Percentiles rank a stretch among this genome's conserved stretches.
Conservation (phyloP, 257 asterid species). For the Phtheirospermum japonicum region DNA sequence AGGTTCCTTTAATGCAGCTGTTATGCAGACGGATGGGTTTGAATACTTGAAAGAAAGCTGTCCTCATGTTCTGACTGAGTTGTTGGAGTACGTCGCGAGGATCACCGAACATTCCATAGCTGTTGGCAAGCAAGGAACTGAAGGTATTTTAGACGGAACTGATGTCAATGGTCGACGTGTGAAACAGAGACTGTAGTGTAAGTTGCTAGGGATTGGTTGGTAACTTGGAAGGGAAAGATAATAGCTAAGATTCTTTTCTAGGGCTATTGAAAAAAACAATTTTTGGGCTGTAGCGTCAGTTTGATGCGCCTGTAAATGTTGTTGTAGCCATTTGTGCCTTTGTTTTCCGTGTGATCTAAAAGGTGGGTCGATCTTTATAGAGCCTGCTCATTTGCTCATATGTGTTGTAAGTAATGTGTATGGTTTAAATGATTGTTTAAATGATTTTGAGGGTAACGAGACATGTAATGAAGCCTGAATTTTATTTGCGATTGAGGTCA, state of each 20-base stretch:
- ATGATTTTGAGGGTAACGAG: constrained; percentile 18
- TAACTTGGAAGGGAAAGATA: constrained; percentile 15
- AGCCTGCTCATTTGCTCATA: constrained; percentile 4
- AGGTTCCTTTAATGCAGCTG: constrained; percentile 57
- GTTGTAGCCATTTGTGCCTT: constrained; percentile 16
- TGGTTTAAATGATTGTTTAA: not conserved
- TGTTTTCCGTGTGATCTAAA: constrained; percentile 18
- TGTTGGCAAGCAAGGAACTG: constrained; percentile 57
- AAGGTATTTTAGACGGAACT: constrained; percentile 58
- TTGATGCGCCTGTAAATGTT: constrained; percentile 34
- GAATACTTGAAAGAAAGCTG: constrained; percentile 92
- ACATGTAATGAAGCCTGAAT: not conserved
- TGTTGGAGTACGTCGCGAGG: constrained; percentile 89
- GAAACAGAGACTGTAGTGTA: constrained; percentile 58
- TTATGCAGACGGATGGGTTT: constrained; percentile 94
- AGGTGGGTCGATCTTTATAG: constrained; percentile 12
- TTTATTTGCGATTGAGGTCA: constrained; percentile 21
- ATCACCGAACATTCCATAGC: constrained; percentile 54
- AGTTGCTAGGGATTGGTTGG: constrained; percentile 1
- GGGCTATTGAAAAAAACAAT: constrained; percentile 28
- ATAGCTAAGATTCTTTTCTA: constrained; percentile 33
- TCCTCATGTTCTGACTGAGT: constrained; percentile 69
- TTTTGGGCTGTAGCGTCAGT: constrained; percentile 29
- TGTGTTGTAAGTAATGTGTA: constrained; percentile 20
- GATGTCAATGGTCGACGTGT: constrained; percentile 87